Evolutionary conservation across 441 rosid species (phyloP), one percentile per base, ranked within the genome.

Genomic region (Viola pubescens): DNA sequence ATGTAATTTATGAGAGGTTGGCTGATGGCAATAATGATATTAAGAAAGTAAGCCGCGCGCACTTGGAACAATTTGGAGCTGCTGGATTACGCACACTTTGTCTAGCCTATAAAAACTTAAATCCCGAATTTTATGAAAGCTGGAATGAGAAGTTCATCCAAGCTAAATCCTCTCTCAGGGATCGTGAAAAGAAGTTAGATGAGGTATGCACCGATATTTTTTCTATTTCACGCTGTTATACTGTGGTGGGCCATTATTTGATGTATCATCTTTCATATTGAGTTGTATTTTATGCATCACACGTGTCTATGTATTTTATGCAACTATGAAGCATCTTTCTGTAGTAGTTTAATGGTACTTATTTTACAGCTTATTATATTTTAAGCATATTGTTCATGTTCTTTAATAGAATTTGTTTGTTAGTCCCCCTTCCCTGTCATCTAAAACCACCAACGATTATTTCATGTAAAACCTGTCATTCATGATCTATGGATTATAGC

Each of bases 11-110:
- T 26, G 94, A 82, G 74, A 84, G 99, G 75, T 70, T 95, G 81
- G 89, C 75, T 62, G 63, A 63, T 55, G 94, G 90, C 71, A 83
- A 75, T 71, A 84, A 82, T 63, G 81, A 81, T 67, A 37, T 89
- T 37, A 86, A 85, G 77, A 89, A 77, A 68, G 73, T 78, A 69
- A 76, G 79, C 43, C 77, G 84, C 78, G 94, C 76, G 55, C 90
- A 95, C 66, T 73, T 85, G 78, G 95, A 83, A 75, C 83, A 78
- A 51, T 95, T 84, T 78, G 99, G 99, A 69, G 79, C 96, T 70
- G 81, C 99, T 69, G 99, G 99, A 61, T 73, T 95, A 64, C 97
- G 99, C 39, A 91, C 99, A 62, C 99, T 95, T 69, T 95, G 99
- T 83, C 82, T 95, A 58, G 99, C 97, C 57, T 95, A 87, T 62